A percentile compares a stretch with the other conserved stretches of the same genome.
Conservation (phyloP, 305 asterid species). For the Stenogyne calaminthoides region DNA sequence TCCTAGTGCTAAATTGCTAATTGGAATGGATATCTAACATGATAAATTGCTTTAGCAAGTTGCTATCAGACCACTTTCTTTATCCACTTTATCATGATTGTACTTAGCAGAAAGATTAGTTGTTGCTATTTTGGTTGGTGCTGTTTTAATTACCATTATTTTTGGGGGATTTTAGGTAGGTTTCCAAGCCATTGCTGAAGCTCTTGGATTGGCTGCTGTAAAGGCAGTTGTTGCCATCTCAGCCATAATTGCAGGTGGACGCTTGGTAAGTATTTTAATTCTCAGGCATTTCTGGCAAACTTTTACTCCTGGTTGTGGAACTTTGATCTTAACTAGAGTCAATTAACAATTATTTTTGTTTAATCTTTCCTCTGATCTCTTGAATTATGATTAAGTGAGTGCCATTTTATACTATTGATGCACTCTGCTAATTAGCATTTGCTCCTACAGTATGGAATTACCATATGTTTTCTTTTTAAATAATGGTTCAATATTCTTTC, state of each 20-base stretch:
- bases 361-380: conserved; percentile 12
- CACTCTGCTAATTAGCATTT: conserved; percentile 14
- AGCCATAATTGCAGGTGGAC: conserved; percentile 98
- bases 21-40: conserved; percentile 10
- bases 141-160: conserved; percentile 15
- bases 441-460: conserved; percentile 19
- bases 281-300: conserved; percentile 22
- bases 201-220: conserved; percentile 99
- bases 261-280: conserved; percentile 59
- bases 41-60: conserved; percentile 19
- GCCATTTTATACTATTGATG: conserved; percentile 16
- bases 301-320: conserved; percentile 30
- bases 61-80: conserved; percentile 16
- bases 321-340: conserved; percentile 18
- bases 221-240: conserved; percentile 96
- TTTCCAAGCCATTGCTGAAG: conserved; percentile 97
- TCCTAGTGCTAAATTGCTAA: conserved; percentile 21
- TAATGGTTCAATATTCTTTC: conserved; percentile 26
- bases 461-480: conserved; percentile 7
- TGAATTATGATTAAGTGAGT: conserved; percentile 7
- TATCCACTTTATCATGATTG: background rate
- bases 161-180: conserved; percentile 65
- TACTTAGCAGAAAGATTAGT: background rate
- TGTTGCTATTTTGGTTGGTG: conserved; percentile 13
- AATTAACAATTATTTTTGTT: conserved; percentile 17